Conservation (phyloP, 1,284 basidiomycete species). For the Tetrapyrgos nigripes region DNA sequence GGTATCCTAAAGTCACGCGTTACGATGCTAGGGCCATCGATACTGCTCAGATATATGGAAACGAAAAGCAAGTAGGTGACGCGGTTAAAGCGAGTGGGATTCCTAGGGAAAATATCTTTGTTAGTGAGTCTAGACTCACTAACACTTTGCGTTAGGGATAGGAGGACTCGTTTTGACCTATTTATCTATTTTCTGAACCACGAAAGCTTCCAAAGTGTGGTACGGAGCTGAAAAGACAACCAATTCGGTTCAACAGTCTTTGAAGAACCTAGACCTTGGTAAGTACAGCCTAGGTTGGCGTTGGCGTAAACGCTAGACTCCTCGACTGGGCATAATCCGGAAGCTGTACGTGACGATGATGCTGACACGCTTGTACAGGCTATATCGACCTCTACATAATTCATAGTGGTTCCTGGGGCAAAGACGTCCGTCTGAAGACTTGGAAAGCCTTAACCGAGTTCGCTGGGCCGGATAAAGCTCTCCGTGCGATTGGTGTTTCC, state of each 20-base stretch:
- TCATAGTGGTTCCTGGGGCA: conserved; percentile 70
- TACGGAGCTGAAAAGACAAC: conserved; percentile 65
- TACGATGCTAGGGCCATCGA: conserved; percentile 33
- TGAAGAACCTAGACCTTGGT: conserved; percentile 61
- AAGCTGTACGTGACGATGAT: neutral
- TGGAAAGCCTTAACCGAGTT: conserved; percentile 66
- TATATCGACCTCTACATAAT: conserved; percentile 83
- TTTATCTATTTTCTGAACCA: conserved; percentile 37
- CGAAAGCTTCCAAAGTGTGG: conserved; percentile 72
- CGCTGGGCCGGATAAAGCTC: conserved; percentile 67
- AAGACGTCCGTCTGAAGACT: conserved; percentile 61
- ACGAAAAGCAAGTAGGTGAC: conserved; percentile 41
- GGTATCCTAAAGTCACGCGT: neutral
- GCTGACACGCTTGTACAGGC: conserved; percentile 39
- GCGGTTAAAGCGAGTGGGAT: conserved; percentile 32
- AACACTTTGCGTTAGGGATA: too few relatives aligned
- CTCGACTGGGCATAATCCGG: too few relatives aligned
- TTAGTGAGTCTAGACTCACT: conserved; percentile 28
- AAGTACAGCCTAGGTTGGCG: neutral
- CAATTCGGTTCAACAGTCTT: conserved; percentile 60
- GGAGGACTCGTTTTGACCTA: neutral
- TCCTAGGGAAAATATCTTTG: conserved; percentile 33
- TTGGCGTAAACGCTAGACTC: too few relatives aligned
- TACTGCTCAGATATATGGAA: conserved; percentile 47
- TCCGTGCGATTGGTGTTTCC: conserved; percentile 76